Base-by-base conservation (phyloP, 192 early-diverging fungal species). In the Martensiomyces pterosporus region DNA sequence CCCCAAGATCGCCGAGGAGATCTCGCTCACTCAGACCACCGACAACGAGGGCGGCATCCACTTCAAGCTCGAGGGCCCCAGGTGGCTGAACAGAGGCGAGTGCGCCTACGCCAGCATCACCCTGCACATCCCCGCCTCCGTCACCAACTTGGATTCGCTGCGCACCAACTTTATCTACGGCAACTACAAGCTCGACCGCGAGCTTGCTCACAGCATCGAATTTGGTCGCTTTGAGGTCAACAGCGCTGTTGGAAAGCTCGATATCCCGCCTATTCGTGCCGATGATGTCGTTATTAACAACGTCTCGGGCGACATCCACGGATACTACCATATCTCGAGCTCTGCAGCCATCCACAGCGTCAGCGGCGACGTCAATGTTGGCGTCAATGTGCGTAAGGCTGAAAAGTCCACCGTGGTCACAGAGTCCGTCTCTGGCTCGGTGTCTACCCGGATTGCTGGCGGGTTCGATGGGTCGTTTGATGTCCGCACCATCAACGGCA, bases 161-260 rank as follows among this genome's bases (percentile, higher is more conserved):
- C 37, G 52, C 56, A 64, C 51, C 35, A 53, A 39, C 48, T 75
- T 52, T 41, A 44, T 67, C 36, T 67, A 64, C 33, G 71, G 71
- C 22, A 55, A 59, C 26, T 59, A 59, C 48, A 62, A 56, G 47
- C 52, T 75, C 9, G 56, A 60, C 52, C 52, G 61, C 44, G 24
- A 34, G 9, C 23, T 75, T 35, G 71, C 71, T 2, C 64, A 47
- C 18, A 25, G 32, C 0, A 33, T 75, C 33, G 26, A 41, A 9
- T 75, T 75, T 53, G 71, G 65, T 32, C 47, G 52, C 35, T 75
- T 75, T 45, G 52, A 53, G 26, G 45, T 75, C 44, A 55, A 59
- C 25, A 34, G 64, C 7, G 71, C 53, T 13, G 29, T 64, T 9
- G 49, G 71, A 52, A 53, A 35, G 24, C 51, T 75, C 44, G 14